Percentiles rank a stretch among this genome's conserved stretches.
These are phyloP conservation scores for Podila verticillata DNA, from an alignment of 192 early-diverging fungal species.

Conservation along the genomic window DNA sequence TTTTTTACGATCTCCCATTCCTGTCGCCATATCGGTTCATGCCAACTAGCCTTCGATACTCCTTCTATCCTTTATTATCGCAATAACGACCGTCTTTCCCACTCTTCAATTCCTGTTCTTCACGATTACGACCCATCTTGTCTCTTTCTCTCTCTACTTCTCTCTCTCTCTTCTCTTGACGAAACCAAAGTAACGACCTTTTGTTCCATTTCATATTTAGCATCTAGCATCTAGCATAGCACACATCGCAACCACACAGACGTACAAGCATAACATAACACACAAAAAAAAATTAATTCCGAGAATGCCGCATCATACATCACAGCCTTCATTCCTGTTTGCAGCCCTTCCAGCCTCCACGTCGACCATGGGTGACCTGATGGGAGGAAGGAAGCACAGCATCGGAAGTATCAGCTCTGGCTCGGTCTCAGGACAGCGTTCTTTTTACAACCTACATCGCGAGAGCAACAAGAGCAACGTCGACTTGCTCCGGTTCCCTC, in stretches of 20 bases:
- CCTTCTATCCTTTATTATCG: too few relatives aligned
- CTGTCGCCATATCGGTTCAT: too few relatives aligned
- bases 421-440: neutral
- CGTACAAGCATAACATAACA: neutral
- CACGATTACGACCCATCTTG: neutral
- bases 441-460: constrained; percentile 45
- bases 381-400: constrained; percentile 3
- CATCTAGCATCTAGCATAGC: too few relatives aligned
- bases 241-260: neutral
- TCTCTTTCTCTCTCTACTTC: neutral
- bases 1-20: too few relatives aligned
- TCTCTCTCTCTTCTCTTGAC: too few relatives aligned
- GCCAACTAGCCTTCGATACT: too few relatives aligned
- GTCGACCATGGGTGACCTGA: neutral
- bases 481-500: constrained; percentile 22
- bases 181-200: too few relatives aligned
- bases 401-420: constrained; percentile 10
- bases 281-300: constrained; percentile 4
- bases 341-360: constrained; percentile 31
- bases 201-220: too few relatives aligned
- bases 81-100: too few relatives aligned
- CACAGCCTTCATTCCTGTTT: constrained; percentile 30
- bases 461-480: constrained; percentile 39
- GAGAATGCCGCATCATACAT: constrained; percentile 23
- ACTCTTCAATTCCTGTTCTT: neutral